Base-by-base conservation (phyloP, 2,329 filamentous ascomycete species). In the Thelonectria blattea region DNA sequence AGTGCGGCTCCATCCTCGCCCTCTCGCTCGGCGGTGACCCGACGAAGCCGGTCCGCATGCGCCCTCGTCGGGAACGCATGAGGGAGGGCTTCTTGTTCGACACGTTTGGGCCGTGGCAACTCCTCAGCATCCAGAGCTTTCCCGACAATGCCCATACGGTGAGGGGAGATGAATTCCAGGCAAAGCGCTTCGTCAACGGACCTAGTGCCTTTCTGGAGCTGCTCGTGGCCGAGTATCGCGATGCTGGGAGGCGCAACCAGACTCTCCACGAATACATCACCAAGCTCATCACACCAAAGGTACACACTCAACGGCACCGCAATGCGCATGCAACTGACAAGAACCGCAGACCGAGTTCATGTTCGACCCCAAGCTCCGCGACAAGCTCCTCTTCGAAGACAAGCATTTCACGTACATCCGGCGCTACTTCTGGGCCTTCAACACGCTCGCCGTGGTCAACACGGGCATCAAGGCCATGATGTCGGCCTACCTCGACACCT, bases 361-460 rank as follows among this genome's bases (percentile, higher is more conserved):
- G 72, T 88, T 88, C 66, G 78, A 87, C 61, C 76, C 78, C 41
- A 76, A 79, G 18, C 73, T 87, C 5, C 79, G 86, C 12, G 85
- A 86, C 72, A 81, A 82, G 64, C 78, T 87, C 0, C 77, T 88
- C 1, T 88, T 88, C 65, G 85, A 88, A 70, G 85, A 88, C 67
- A 78, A 80, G 53, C 74, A 84, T 56, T 88, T 86, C 66, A 88
- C 85, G 1, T 87, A 85, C 74, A 86, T 84, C 15, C 78, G 84
- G 0, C 80, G 85, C 15, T 88, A 88, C 67, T 88, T 88, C 68
- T 88, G 85, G 81, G 85, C 84, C 1, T 86, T 83, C 66, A 85
- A 87, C 72, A 85, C 85, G 3, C 79, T 87, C 3, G 84, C 83
- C 37, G 82, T 85, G 34, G 82, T 88, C 66, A 87, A 86, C 65